Conservation (phyloP, 805 yeast species). For the Myxozyma sirexii region DNA sequence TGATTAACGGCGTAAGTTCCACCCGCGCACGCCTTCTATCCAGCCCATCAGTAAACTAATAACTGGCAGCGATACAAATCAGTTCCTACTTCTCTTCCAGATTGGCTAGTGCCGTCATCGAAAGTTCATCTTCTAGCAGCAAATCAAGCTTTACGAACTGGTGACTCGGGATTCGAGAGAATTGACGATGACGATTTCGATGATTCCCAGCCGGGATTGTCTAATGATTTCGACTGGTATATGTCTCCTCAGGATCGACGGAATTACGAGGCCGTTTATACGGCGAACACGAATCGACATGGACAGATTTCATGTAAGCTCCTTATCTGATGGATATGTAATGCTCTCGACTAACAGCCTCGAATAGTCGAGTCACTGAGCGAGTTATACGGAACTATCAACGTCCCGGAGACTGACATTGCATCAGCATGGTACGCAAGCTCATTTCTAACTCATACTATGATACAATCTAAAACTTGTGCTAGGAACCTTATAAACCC, state of each 20-base stretch:
- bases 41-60: not conserved
- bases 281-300: slow-evolving; percentile 69
- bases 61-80: slow-evolving; percentile 37
- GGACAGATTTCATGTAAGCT: slow-evolving; percentile 69
- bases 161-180: slow-evolving; percentile 32
- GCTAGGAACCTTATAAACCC: slow-evolving; percentile 81
- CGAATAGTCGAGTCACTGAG: slow-evolving; percentile 61
- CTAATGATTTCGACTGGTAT: slow-evolving; percentile 90
- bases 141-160: slow-evolving; percentile 60
- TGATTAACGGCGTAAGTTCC: slow-evolving; percentile 69
- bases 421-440: slow-evolving; percentile 73
- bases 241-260: slow-evolving; percentile 84
- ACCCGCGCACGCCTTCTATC: not conserved
- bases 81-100: slow-evolving; percentile 77
- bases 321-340: not conserved
- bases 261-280: slow-evolving; percentile 76
- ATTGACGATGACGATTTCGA: slow-evolving; percentile 47
- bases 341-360: not conserved
- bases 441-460: not conserved
- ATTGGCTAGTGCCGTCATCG: slow-evolving; percentile 89
- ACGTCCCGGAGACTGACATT: slow-evolving; percentile 81
- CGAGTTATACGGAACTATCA: slow-evolving; percentile 69
- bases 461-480: not conserved
- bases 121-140: slow-evolving; percentile 87
- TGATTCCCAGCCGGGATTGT: slow-evolving; percentile 65